phyloP scores from a whole-genome alignment of 176 grass and related monocot species.

The Elaeis guineensis region DNA sequence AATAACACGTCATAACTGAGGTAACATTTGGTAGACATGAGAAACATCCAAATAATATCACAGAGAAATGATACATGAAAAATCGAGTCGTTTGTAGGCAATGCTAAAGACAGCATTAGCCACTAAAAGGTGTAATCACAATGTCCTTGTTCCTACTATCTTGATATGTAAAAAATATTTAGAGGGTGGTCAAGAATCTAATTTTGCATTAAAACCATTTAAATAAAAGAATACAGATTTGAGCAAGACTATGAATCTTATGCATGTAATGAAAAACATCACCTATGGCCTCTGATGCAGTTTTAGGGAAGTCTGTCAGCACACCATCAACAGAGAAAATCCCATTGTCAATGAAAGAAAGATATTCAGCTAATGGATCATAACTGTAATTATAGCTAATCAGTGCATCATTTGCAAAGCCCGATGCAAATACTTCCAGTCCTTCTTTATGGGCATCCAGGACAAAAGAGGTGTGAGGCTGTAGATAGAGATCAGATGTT shows the following conservation, averaged over 20 bases:
- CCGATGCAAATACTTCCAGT: constrained; percentile 73
- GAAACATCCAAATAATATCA: too few species aligned
- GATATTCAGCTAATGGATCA: constrained; percentile 65
- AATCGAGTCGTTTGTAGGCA: too few species aligned
- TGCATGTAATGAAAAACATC: constrained; percentile 4
- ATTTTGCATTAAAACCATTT: neutral
- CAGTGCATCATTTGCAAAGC: constrained; percentile 73
- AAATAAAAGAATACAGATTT: neutral
- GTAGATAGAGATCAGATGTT: constrained; percentile 50
- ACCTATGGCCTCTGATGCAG: constrained; percentile 76
- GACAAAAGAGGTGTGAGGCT: constrained; percentile 17
- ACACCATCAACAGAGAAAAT: constrained; percentile 80
- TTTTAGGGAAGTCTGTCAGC: constrained; percentile 56
- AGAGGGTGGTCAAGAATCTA: neutral
- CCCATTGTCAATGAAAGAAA: constrained; percentile 36
- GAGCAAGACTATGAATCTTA: constrained; percentile 5
- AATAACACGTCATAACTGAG: too few species aligned
- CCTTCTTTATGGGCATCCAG: constrained; percentile 47
- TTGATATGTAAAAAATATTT: too few species aligned
- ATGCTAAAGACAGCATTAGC: too few species aligned
- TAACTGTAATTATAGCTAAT: constrained; percentile 90
- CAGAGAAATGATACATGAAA: too few species aligned
- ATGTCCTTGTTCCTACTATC: too few species aligned
- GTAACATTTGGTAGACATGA: too few species aligned
- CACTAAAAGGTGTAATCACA: too few species aligned